Conservation (phyloP, 176 grass and related monocot genomes). For the Cenchrus americanus region DNA sequence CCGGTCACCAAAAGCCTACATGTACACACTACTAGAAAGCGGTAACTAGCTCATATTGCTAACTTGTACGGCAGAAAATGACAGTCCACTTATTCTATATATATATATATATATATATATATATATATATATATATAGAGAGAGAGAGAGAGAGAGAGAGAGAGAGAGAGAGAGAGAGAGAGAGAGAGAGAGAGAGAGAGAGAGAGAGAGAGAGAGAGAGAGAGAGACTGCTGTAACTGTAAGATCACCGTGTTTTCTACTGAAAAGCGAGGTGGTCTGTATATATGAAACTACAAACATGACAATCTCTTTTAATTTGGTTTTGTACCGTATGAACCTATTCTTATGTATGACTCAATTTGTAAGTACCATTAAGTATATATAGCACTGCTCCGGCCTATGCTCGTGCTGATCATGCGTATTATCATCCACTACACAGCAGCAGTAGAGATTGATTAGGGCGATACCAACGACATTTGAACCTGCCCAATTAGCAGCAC, state of each 20-base stretch:
- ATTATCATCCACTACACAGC: neutral
- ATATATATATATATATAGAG: no score
- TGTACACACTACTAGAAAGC: conserved; percentile 7
- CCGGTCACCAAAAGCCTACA: conserved; percentile 16
- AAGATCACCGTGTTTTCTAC: neutral
- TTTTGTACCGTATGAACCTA: neutral
- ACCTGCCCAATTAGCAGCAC: neutral
- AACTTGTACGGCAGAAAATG: conserved; percentile 41
- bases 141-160: no score
- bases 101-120: no score
- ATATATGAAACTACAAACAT: neutral
- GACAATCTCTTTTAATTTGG: neutral
- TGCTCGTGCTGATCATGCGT: neutral
- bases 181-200: no score
- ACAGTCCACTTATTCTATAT: neutral
- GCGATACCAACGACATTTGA: neutral
- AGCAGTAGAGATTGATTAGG: neutral
- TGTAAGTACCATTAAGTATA: neutral
- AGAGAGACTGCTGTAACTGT: neutral
- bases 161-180: no score
- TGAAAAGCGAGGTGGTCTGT: neutral
- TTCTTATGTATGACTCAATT: neutral
- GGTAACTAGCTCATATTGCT: conserved; percentile 34
- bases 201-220: no score
- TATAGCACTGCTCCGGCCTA: neutral